Evolutionary conservation across 495 filamentous ascomycete genomes (phyloP).

Genomic region (Penicillium cinerascens): DNA sequence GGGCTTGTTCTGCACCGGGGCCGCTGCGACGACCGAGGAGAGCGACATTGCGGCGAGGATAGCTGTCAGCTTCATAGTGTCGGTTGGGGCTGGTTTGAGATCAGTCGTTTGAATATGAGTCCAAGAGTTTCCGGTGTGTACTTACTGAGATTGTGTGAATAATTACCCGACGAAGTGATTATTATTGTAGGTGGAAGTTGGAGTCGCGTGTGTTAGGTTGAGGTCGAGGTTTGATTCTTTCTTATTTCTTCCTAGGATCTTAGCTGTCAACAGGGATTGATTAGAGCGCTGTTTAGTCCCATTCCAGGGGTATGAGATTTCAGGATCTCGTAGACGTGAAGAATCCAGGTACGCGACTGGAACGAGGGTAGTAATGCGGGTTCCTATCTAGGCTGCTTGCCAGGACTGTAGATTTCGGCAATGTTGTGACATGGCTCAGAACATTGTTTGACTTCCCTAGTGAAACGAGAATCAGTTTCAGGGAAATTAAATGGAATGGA

Average conservation of each 20-base stretch:
- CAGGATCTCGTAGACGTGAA: neutral
- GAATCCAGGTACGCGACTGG: neutral
- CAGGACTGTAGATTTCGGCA: neutral
- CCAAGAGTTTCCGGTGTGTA: neutral
- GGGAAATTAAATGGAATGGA: neutral
- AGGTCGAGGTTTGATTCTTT: neutral
- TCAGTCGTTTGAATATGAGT: neutral
- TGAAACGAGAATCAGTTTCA: neutral
- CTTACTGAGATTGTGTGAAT: neutral
- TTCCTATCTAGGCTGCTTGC: too few relatives aligned
- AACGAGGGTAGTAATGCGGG: too few relatives aligned
- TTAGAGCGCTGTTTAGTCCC: too few relatives aligned
- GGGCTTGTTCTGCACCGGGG: conserved; percentile 1
- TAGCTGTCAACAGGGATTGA: neutral
- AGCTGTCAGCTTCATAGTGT: conserved; percentile 18
- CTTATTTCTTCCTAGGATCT: neutral
- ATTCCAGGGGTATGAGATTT: too few relatives aligned
- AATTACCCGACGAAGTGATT: neutral
- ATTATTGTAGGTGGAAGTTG: neutral
- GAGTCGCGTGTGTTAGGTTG: neutral
- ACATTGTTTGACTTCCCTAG: neutral
- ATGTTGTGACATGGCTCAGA: neutral
- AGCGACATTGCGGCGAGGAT: conserved; percentile 11
- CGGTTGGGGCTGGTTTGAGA: neutral
- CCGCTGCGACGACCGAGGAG: conserved; percentile 10